Conservation (phyloP, 805 yeast genomes). For the Myxozyma neotropica region DNA sequence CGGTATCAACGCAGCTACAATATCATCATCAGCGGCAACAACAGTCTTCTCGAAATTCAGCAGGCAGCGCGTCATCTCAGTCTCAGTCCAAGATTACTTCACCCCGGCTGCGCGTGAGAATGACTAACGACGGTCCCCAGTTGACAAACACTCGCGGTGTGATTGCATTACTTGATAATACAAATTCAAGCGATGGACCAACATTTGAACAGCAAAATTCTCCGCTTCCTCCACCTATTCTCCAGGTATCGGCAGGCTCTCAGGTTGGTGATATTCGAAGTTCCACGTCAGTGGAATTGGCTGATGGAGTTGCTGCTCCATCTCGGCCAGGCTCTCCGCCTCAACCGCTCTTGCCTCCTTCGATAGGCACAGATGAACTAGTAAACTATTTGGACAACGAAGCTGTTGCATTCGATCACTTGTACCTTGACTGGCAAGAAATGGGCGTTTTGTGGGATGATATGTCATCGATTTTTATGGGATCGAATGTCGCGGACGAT, state of each 20-base stretch:
- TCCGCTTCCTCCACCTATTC: constrained; percentile 16
- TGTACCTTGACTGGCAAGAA: constrained; percentile 33
- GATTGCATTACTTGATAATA: constrained; percentile 28
- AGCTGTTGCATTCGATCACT: constrained; percentile 32
- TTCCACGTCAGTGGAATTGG: not conserved
- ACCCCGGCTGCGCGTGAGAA: constrained; percentile 21
- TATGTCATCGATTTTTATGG: constrained; percentile 17
- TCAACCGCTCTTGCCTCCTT: not conserved
- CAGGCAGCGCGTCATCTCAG: constrained; percentile 3
- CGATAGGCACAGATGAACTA: constrained; percentile 34
- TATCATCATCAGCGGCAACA: constrained; percentile 21
- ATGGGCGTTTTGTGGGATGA: constrained; percentile 33
- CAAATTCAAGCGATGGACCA: constrained; percentile 16
- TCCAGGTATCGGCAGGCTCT: not conserved
- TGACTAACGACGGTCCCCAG: constrained; percentile 20
- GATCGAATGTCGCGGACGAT: not conserved
- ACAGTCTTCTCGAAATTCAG: constrained; percentile 12
- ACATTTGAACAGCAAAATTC: constrained; percentile 29
- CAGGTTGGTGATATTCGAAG: not conserved
- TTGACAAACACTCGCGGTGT: constrained; percentile 25
- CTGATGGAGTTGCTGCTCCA: not conserved
- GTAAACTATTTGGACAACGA: constrained; percentile 31
- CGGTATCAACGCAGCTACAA: constrained; percentile 3
- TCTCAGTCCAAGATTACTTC: constrained; percentile 20
- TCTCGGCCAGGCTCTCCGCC: not conserved